Conservation (phyloP, 2,329 filamentous ascomycete species). For the Trichoderma atrobrunneum region DNA sequence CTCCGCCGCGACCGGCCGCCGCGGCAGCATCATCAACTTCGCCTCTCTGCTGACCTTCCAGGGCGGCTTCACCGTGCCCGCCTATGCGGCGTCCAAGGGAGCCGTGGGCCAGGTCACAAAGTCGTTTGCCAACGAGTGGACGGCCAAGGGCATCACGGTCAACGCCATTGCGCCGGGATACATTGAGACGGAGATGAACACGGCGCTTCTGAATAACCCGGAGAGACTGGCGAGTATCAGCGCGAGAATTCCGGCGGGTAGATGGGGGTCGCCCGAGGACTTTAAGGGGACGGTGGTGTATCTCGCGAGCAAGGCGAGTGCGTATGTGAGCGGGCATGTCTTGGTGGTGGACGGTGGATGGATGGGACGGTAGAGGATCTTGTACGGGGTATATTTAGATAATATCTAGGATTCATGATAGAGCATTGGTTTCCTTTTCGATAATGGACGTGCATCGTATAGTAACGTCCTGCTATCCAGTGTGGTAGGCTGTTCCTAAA, state of each 20-base stretch:
- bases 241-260: slow-evolving; percentile 75
- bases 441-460: background rate
- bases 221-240: slow-evolving; percentile 70
- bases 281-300: slow-evolving; percentile 82
- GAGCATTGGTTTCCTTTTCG: background rate
- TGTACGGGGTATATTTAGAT: background rate
- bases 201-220: slow-evolving; percentile 70
- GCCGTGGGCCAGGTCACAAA: slow-evolving; percentile 83
- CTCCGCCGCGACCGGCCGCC: slow-evolving; percentile 49
- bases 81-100: slow-evolving; percentile 83
- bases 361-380: slow-evolving; percentile 69
- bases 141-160: slow-evolving; percentile 71
- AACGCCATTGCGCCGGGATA: slow-evolving; percentile 90
- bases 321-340: slow-evolving; percentile 78
- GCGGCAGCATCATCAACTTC: slow-evolving; percentile 79
- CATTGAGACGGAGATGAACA: slow-evolving; percentile 93
- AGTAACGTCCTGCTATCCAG: background rate
- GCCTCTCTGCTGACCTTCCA: slow-evolving; percentile 80
- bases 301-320: slow-evolving; percentile 71
- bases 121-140: slow-evolving; percentile 84
- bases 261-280: slow-evolving; percentile 82
- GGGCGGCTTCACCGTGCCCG: slow-evolving; percentile 82
- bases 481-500: background rate
- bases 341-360: slow-evolving; percentile 86
- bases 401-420: background rate